Conservation (phyloP, 805 yeast species). For the Danielozyma ontarioensis region DNA sequence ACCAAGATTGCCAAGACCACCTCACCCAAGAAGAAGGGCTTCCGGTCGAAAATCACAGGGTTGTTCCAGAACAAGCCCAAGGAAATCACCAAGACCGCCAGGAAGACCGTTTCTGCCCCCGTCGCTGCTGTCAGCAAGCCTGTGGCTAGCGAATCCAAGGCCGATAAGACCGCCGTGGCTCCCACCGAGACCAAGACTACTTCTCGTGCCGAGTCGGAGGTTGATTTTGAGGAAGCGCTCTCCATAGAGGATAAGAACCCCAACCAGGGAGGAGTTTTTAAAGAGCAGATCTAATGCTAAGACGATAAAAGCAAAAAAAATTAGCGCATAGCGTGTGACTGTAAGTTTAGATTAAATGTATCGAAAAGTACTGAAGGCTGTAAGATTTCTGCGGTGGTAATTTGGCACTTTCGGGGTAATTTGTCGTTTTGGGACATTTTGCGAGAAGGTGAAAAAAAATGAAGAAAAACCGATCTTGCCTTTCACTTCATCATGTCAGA, state of each 20-base stretch:
- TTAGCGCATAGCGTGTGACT: too few species aligned
- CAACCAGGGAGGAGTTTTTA: constrained; percentile 34
- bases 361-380: too few species aligned
- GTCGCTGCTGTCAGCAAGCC: constrained; percentile 2
- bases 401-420: too few species aligned
- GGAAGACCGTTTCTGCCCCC: constrained; percentile 2
- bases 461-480: too few species aligned
- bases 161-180: constrained; percentile 1
- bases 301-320: too few species aligned
- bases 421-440: too few species aligned
- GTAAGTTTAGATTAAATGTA: too few species aligned
- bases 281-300: constrained; percentile 31
- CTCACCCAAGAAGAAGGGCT: constrained; percentile 11
- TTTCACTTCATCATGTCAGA: too few species aligned
- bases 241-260: constrained; percentile 21
- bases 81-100: constrained; percentile 5
- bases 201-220: constrained; percentile 4
- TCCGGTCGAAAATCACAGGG: constrained; percentile 9
- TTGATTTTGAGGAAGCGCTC: constrained; percentile 23
- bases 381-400: too few species aligned
- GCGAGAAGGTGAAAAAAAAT: too few species aligned
- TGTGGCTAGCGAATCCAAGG: constrained; percentile 1
- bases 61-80: constrained; percentile 7
- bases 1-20: constrained; percentile 4
- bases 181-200: constrained; percentile 2